Evolutionary conservation across 106 monocot genomes (phyloP).

Genomic region (Hemerocallis citrina): DNA sequence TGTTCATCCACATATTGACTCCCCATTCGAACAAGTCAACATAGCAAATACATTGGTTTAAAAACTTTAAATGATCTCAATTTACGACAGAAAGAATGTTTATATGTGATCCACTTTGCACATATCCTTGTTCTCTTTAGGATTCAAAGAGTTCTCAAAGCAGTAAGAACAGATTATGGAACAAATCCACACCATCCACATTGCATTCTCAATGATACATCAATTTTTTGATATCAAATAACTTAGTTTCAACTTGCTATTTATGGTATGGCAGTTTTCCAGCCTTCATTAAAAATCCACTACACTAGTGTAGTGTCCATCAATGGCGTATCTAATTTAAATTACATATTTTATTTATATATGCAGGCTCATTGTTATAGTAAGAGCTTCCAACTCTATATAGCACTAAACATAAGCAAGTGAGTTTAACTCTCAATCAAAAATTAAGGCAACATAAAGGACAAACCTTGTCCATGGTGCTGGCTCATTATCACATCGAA

Average conservation of each 20-base stretch:
- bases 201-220: too few species aligned
- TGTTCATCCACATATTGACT: not conserved
- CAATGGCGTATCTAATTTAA: not conserved
- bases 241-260: not conserved
- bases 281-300: not conserved
- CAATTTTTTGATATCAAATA: too few species aligned
- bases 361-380: not conserved
- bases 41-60: too few species aligned
- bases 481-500: slow-evolving; percentile 72
- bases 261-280: not conserved
- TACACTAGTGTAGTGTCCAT: not conserved
- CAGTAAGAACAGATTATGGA: too few species aligned
- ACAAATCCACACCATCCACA: too few species aligned
- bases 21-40: too few species aligned
- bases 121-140: too few species aligned
- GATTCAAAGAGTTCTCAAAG: too few species aligned
- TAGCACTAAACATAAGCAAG: not conserved
- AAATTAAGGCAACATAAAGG: not conserved
- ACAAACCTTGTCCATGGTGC: slow-evolving; percentile 69
- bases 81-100: too few species aligned
- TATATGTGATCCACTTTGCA: too few species aligned
- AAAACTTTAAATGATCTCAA: too few species aligned
- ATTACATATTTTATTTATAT: not conserved
- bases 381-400: not conserved
- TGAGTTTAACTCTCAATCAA: not conserved